Base-by-base conservation (phyloP, 2,329 filamentous ascomycete species). In the Fusarium sp. region DNA sequence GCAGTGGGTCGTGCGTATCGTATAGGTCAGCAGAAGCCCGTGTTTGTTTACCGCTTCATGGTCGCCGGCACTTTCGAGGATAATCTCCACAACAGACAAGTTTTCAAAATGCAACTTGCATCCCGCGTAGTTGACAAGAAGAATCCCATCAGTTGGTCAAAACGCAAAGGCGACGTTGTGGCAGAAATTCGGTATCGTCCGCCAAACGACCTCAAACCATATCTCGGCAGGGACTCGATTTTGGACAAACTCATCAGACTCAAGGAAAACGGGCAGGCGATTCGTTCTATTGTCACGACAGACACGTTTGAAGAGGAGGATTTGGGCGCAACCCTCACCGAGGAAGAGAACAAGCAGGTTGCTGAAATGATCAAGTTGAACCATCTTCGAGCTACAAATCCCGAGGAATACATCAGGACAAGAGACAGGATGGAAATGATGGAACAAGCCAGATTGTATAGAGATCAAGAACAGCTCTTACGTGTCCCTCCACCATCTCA, bases 1-100 rank as follows among this genome's bases (percentile, higher is more conserved):
- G 94, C 94, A 2, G 88, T 97, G 50, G 94, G 93, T 3, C 87
- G 94, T 53, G 91, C 92, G 0, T 97, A 96, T 77, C 92, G 94
- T 1, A 86, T 97, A 33, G 93, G 94, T 0, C 94, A 97, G 77
- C 82, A 80, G 37, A 96, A 94, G 71, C 84, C 86, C 1, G 94
- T 97, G 1, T 94, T 87, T 74, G 93, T 97, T 2, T 97, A 97
- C 78, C 90, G 91, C 19, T 88, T 97, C 65, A 82, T 94, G 25
- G 82, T 88, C 13, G 92, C 89, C 3, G 94, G 93, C 3, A 96
- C 93, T 0, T 94, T 91, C 70, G 94, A 97, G 76, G 87, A 90
- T 40, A 84, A 85, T 11, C 80, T 96, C 46, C 88, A 94, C 70
- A 91, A 92, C 76, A 88, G 87, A 63, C 85, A 90, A 3, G 82